phyloP scores from a whole-genome alignment of 106 monocot species.

The Vanilla planifolia region DNA sequence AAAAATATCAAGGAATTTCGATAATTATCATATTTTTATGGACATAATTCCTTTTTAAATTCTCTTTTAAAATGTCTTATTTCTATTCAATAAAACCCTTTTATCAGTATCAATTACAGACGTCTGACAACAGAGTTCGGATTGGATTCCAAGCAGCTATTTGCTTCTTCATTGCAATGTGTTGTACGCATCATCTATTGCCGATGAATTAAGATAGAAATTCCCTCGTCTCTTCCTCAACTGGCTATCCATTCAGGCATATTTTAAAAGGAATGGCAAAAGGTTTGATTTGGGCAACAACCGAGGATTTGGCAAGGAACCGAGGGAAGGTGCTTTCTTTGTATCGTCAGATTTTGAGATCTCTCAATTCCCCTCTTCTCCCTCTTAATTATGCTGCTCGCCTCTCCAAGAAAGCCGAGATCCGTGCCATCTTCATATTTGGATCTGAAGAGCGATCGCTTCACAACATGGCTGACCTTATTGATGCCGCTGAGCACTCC shows the following conservation, averaged over 20 bases:
- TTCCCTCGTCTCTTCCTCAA: background rate
- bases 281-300: constrained; percentile 64
- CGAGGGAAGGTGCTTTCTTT: constrained; percentile 44
- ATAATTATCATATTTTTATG: too few species aligned
- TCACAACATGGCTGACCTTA: constrained; percentile 85
- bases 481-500: constrained; percentile 67
- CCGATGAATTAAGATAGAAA: background rate
- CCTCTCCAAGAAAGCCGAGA: constrained; percentile 72
- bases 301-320: constrained; percentile 69
- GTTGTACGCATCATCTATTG: background rate
- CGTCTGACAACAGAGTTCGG: too few species aligned
- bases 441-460: constrained; percentile 72
- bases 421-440: constrained; percentile 59
- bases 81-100: too few species aligned
- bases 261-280: constrained; percentile 19
- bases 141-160: too few species aligned
- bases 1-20: too few species aligned
- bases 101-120: too few species aligned
- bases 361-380: constrained; percentile 65
- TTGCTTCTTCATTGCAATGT: too few species aligned
- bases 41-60: too few species aligned
- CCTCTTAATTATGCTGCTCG: constrained; percentile 53
- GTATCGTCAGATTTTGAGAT: constrained; percentile 68
- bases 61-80: too few species aligned
- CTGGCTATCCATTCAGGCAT: too few species aligned